phyloP scores from a whole-genome alignment of 805 yeast genomes.

The Wickerhamiella azymoides region DNA sequence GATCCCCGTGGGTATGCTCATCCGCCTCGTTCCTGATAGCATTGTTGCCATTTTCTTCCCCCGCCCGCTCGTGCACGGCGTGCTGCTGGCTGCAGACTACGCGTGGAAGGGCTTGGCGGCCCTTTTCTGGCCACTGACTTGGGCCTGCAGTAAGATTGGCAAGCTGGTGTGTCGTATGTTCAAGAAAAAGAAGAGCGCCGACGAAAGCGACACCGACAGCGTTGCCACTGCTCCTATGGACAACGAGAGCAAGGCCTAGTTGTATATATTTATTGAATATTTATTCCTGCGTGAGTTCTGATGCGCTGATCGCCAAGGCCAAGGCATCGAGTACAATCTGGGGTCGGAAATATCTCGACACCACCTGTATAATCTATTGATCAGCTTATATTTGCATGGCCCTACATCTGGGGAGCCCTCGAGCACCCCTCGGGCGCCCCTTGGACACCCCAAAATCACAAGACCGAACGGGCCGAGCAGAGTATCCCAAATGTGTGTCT shows the following conservation, averaged over 20 bases:
- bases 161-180: background rate
- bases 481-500: too few species aligned
- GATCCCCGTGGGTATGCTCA: conserved; percentile 61
- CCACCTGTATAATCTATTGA: too few species aligned
- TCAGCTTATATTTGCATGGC: too few species aligned
- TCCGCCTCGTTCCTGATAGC: conserved; percentile 72
- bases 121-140: conserved; percentile 16
- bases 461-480: too few species aligned
- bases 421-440: too few species aligned
- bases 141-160: conserved; percentile 10
- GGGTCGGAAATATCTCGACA: too few species aligned
- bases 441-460: too few species aligned
- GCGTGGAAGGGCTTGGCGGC: conserved; percentile 18
- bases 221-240: background rate
- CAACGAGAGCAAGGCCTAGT: background rate
- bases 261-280: background rate
- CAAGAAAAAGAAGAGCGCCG: conserved; percentile 14
- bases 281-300: background rate
- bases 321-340: too few species aligned
- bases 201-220: conserved; percentile 16
- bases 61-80: conserved; percentile 32
- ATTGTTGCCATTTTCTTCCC: conserved; percentile 61
- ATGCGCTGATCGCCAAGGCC: too few species aligned
- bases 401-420: too few species aligned
- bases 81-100: conserved; percentile 15